These are phyloP conservation scores for Rhizophora mangle DNA, from an alignment of 345 rosid species.

Conservation along the genomic window DNA sequence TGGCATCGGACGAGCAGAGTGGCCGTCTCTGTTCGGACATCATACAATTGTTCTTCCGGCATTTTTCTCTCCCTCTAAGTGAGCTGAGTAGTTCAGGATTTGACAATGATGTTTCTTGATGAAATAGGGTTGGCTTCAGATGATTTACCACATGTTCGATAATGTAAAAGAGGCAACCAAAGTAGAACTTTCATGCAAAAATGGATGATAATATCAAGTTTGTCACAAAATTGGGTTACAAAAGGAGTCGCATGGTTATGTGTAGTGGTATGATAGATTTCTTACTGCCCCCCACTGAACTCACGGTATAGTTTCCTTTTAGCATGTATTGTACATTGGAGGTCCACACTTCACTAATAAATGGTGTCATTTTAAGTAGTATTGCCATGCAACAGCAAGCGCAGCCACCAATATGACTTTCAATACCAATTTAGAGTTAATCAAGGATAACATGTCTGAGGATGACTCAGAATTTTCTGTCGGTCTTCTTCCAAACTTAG, in stretches of 20 bases:
- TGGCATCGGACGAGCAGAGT: no score
- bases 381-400: constrained; percentile 70
- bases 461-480: constrained; percentile 24
- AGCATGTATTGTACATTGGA: constrained; percentile 25
- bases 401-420: constrained; percentile 58
- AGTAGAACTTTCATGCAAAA: background rate
- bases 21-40: no score
- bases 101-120: constrained; percentile 7
- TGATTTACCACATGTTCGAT: no score
- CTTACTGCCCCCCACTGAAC: background rate
- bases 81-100: constrained; percentile 19
- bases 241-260: background rate
- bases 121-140: constrained; percentile 33
- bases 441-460: constrained; percentile 28
- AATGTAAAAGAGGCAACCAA: no score
- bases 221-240: constrained; percentile 16
- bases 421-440: constrained; percentile 43
- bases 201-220: background rate
- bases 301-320: constrained; percentile 7
- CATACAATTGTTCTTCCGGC: no score
- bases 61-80: no score
- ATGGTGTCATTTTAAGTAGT: constrained; percentile 34
- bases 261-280: background rate
- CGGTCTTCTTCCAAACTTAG: constrained; percentile 61
- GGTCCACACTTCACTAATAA: constrained; percentile 1